Percentiles rank a stretch among this genome's conserved stretches.
phyloP scores from a whole-genome alignment of 139 green algal genomes.

The Tetradesmus lagerheimii region DNA sequence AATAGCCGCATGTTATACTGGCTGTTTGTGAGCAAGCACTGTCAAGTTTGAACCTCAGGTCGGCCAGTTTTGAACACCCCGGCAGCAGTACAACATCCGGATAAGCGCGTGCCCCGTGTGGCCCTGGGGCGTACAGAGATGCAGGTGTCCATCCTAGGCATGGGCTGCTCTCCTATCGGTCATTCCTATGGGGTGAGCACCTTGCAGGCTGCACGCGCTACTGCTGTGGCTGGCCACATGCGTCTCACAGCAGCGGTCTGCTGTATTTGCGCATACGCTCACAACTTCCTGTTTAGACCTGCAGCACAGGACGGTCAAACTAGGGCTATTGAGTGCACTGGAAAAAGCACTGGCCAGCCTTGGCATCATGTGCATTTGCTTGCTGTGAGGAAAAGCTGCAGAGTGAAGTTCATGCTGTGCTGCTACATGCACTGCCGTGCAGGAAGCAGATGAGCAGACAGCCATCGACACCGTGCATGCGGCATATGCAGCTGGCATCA shows the following conservation, averaged over 20 bases:
- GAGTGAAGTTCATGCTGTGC: background rate
- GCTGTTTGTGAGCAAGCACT: too few species aligned
- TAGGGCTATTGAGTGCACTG: too few species aligned
- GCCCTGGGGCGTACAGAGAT: background rate
- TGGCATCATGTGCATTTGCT: background rate
- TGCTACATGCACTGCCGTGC: background rate
- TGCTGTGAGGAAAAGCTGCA: too few species aligned
- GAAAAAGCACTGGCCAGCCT: too few species aligned
- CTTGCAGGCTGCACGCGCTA: background rate
- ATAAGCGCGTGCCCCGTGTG: background rate
- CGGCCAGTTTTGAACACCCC: too few species aligned
- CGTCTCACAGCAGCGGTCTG: background rate
- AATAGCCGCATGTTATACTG: too few species aligned
- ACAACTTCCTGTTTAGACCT: too few species aligned
- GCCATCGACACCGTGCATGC: conserved; percentile 78
- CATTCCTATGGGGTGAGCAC: conserved; percentile 17
- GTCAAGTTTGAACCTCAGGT: too few species aligned
- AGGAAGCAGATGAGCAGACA: conserved; percentile 78
- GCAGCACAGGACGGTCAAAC: too few species aligned
- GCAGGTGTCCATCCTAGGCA: conserved; percentile 12
- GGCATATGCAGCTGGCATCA: conserved; percentile 89
- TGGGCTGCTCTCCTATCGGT: conserved; percentile 25
- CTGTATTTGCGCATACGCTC: too few species aligned
- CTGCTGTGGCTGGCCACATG: too few species aligned
- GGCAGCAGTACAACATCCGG: background rate